Conservation (phyloP, 164 flowering plant genomes). For the Amborella trichopoda region DNA sequence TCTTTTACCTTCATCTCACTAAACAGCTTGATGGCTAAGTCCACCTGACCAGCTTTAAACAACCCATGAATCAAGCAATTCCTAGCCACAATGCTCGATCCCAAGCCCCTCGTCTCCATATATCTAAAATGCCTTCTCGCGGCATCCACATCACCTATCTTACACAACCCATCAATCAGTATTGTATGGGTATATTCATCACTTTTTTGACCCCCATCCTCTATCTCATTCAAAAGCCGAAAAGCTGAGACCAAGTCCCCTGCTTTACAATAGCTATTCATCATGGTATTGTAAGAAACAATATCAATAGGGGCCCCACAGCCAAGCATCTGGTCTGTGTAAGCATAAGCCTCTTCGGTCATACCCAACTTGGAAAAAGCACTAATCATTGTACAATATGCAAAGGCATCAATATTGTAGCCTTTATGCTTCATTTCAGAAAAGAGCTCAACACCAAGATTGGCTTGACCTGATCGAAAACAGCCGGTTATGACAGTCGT, state of each 20-base stretch:
- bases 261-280: conserved; percentile 48
- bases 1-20: conserved; percentile 55
- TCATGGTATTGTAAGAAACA: conserved; percentile 55
- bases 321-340: conserved; percentile 33
- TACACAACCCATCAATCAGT: conserved; percentile 59
- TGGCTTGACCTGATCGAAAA: conserved; percentile 29
- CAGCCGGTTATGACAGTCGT: conserved; percentile 67
- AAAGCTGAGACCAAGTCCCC: conserved; percentile 49
- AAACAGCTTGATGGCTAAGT: conserved; percentile 46
- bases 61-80: conserved; percentile 60
- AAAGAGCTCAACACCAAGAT: conserved; percentile 52
- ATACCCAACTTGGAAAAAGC: conserved; percentile 46
- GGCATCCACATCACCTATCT: conserved; percentile 38
- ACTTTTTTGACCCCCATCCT: conserved; percentile 36
- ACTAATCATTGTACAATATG: conserved; percentile 51
- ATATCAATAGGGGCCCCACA: conserved; percentile 43
- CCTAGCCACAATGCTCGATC: conserved; percentile 43
- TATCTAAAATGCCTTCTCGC: conserved; percentile 31
- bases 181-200: conserved; percentile 70
- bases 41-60: conserved; percentile 45
- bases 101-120: conserved; percentile 33
- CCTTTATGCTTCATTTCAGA: conserved; percentile 57
- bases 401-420: conserved; percentile 59
- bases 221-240: conserved; percentile 44
- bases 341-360: conserved; percentile 41